Percentiles rank a stretch among this genome's conserved stretches.
These are phyloP conservation scores for Combretum micranthum DNA, from an alignment of 345 rosid genomes.

Conservation along the genomic window DNA sequence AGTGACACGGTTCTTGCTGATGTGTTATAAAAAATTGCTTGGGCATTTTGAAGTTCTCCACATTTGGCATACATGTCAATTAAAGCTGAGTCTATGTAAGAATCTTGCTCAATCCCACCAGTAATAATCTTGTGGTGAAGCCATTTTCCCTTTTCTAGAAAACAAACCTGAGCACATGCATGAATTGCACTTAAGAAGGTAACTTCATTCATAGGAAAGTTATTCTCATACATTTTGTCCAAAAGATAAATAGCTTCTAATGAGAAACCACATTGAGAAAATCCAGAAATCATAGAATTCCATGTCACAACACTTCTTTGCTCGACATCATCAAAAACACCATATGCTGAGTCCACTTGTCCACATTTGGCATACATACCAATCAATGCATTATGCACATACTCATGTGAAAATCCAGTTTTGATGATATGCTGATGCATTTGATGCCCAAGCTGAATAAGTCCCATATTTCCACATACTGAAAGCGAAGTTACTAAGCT, in stretches of 20 bases:
- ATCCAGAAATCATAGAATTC: slow-evolving; percentile 86
- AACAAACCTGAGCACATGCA: slow-evolving; percentile 52
- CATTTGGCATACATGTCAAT: slow-evolving; percentile 86
- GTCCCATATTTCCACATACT: slow-evolving; percentile 48
- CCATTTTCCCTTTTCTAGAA: slow-evolving; percentile 51
- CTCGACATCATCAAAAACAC: slow-evolving; percentile 38
- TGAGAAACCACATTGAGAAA: slow-evolving; percentile 47
- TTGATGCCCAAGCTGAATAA: slow-evolving; percentile 48
- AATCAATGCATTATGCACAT: slow-evolving; percentile 53
- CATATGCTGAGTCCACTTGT: slow-evolving; percentile 45
- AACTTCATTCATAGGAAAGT: slow-evolving; percentile 49
- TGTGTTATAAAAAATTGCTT: slow-evolving; percentile 12
- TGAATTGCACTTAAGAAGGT: slow-evolving; percentile 59
- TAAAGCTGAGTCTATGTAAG: slow-evolving; percentile 60
- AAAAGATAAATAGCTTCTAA: slow-evolving; percentile 53
- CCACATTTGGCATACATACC: slow-evolving; percentile 84
- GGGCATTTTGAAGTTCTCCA: slow-evolving; percentile 46
- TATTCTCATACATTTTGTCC: slow-evolving; percentile 42
- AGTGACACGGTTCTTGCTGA: slow-evolving; percentile 43
- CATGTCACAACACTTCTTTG: slow-evolving; percentile 53
- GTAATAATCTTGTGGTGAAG: slow-evolving; percentile 56
- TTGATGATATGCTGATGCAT: slow-evolving; percentile 67
- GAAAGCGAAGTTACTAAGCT: slow-evolving; percentile 64
- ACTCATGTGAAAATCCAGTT: slow-evolving; percentile 38
- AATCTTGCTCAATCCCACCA: slow-evolving; percentile 40